Percentiles rank a stretch among this genome's conserved stretches.
Evolutionary conservation across 495 filamentous ascomycete species (phyloP).

Genomic region (Cladorrhinum samala): DNA sequence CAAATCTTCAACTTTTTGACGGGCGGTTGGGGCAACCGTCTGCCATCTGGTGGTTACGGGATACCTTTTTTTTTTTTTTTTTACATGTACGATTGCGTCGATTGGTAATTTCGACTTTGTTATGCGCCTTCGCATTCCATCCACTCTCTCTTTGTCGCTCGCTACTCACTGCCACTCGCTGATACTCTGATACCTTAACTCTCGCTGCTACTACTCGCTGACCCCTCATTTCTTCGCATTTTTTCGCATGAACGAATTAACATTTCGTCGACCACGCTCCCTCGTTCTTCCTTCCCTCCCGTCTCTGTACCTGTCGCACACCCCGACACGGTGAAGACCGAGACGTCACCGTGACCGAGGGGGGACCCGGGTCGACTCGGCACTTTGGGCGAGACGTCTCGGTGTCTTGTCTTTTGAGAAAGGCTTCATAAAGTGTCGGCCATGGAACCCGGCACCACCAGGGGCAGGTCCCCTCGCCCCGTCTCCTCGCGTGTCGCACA

Average conservation of each 20-base stretch:
- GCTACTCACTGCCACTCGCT: not conserved
- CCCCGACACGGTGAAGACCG: not conserved
- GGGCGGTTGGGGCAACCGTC: not conserved
- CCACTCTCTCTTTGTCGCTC: not conserved
- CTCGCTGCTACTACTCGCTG: not conserved
- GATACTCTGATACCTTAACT: not conserved
- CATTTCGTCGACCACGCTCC: not conserved
- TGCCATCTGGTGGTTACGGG: not conserved
- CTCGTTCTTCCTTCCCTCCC: not conserved
- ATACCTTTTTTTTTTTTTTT: not conserved
- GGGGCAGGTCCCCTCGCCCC: slow-evolving; percentile 18
- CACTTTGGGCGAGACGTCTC: slow-evolving; percentile 10
- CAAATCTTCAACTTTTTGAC: too few relatives aligned
- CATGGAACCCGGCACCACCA: slow-evolving; percentile 25
- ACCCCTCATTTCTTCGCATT: not conserved
- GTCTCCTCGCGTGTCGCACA: slow-evolving; percentile 25
- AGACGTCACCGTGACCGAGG: slow-evolving; percentile 11
- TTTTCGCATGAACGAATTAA: not conserved
- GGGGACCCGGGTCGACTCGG: not conserved
- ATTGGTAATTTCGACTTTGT: not conserved
- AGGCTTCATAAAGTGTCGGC: not conserved
- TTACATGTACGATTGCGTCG: not conserved
- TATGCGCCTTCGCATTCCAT: not conserved
- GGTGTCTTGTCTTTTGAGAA: not conserved
- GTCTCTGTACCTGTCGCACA: not conserved